A percentile compares a stretch with the other conserved stretches of the same genome.
Evolutionary conservation across 352 stramenopile species (phyloP).

Genomic region (Globisporangium nagaii): DNA sequence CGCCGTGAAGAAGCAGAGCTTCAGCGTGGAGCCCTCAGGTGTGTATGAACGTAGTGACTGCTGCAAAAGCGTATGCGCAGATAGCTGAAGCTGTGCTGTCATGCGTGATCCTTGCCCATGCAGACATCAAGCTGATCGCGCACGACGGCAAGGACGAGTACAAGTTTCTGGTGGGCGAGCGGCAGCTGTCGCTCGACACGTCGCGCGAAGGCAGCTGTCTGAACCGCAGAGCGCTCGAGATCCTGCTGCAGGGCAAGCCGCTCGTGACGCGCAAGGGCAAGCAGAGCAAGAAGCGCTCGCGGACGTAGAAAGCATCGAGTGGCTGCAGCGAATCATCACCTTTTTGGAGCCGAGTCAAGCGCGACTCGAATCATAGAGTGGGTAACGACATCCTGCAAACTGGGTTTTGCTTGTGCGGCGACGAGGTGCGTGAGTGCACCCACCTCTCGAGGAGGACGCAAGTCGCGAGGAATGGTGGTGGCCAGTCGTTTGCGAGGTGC

Average conservation of each 20-base stretch:
- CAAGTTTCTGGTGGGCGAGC: conserved; percentile 48
- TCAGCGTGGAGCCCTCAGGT: conserved; percentile 43
- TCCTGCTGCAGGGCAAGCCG: conserved; percentile 65
- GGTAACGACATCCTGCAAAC: too few species aligned
- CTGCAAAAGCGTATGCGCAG: background rate
- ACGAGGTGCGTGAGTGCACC: too few species aligned
- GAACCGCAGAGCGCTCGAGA: conserved; percentile 62
- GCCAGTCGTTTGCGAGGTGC: too few species aligned
- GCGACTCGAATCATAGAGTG: too few species aligned
- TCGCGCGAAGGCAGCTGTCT: conserved; percentile 34
- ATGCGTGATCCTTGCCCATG: background rate
- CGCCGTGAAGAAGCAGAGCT: conserved; percentile 38
- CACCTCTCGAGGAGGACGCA: too few species aligned
- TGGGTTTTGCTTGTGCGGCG: too few species aligned
- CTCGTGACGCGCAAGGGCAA: conserved; percentile 61
- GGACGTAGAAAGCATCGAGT: background rate
- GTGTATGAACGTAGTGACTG: background rate
- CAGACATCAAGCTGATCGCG: conserved; percentile 53
- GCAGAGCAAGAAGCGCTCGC: conserved; percentile 50
- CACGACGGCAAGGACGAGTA: conserved; percentile 53
- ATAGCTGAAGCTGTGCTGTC: too few species aligned
- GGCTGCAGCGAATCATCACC: background rate
- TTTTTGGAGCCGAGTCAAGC: too few species aligned
- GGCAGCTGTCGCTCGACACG: conserved; percentile 50
- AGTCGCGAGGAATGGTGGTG: too few species aligned